Base-by-base conservation (phyloP, 345 rosid genomes). In the Brassica rapa region DNA sequence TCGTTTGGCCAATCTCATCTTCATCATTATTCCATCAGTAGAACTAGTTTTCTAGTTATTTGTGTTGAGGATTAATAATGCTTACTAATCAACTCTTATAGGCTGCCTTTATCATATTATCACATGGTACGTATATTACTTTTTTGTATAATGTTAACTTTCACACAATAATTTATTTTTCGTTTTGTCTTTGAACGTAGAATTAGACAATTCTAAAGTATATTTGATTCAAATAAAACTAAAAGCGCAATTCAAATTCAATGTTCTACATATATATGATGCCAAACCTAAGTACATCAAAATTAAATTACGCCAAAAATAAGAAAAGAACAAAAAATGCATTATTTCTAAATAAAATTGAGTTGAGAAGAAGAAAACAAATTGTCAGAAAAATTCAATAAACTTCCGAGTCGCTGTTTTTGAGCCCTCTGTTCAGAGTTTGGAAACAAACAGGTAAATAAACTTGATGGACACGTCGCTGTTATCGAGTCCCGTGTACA, bases 401-500 rank as follows among this genome's bases (percentile, higher is more conserved):
- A 21, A 21, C 35, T 32, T 41, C 0, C 39, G 39, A 66, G 62
- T 66, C 77, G 63, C 53, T 41, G 69, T 35, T 62, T 76, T 55
- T 8, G 66, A 37, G 73, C 60, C 15, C 62, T 67, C 60, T 73
- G 75, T 74, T 62, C 62, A 30, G 33, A 64, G 19, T 37, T 37
- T 0, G 0, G 27, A 43, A 73, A 73, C 69, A 41, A 3, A 41
- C 49, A 41, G 14, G 14, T 10, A 41, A 41, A 12, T 41, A 49
- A 55, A 59, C 62, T 68, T 61, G 65, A 74, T 15, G 23, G 72
- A 75, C 76, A 80, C 76, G 80, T 80, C 72, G 41, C 25, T 56
- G 57, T 80, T 75, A 51, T 74, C 63, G 83, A 70, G 80, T 57
- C 68, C 55, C 72, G 83, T 75, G 83, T 60, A 73, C 68, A 70